Evolutionary conservation across 331 rosid species (phyloP), one percentile per base, ranked within the genome.

Genomic region (Rosa hybrid): DNA sequence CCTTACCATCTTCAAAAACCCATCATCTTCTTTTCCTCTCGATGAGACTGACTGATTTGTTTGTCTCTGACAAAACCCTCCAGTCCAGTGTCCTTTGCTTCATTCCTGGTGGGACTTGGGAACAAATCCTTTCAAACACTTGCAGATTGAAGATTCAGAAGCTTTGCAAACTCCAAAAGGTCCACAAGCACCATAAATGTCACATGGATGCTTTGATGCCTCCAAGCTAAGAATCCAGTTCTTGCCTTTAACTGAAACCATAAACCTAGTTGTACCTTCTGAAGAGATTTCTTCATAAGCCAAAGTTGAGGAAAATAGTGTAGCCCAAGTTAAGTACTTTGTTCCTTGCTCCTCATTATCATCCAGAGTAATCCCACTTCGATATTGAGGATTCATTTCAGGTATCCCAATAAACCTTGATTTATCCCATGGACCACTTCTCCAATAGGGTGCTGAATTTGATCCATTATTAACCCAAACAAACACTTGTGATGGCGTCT

Each of bases 81-180:
- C 16, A 9, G 81, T 60, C 78, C 68, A 46, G 63, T 69, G 49
- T 23, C 77, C 81, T 50, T 20, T 48, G 68, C 18, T 46, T 81
- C 77, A 82, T 18, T 82, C 81, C 3, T 49, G 56, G 0, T 13
- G 1, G 45, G 73, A 76, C 21, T 21, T 68, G 7, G 67, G 81
- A 2, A 5, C 80, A 59, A 76, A 81, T 13, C 84, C 84, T 49
- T 76, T 81, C 65, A 81, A 57, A 59, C 84, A 81, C 45, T 14
- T 44, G 7, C 81, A 81, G 30, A 76, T 76, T 5, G 77, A 77
- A 59, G 70, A 75, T 3, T 68, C 71, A 7, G 53, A 67, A 9
- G 49, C 30, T 42, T 75, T 76, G 54, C 72, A 75, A 17, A 75
- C 53, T 38, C 77, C 84, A 49, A 41, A 68, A 69, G 81, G 77